These are phyloP conservation scores for Irpex sp. DNA, from an alignment of 1,284 basidiomycete species.

Conservation along the genomic window DNA sequence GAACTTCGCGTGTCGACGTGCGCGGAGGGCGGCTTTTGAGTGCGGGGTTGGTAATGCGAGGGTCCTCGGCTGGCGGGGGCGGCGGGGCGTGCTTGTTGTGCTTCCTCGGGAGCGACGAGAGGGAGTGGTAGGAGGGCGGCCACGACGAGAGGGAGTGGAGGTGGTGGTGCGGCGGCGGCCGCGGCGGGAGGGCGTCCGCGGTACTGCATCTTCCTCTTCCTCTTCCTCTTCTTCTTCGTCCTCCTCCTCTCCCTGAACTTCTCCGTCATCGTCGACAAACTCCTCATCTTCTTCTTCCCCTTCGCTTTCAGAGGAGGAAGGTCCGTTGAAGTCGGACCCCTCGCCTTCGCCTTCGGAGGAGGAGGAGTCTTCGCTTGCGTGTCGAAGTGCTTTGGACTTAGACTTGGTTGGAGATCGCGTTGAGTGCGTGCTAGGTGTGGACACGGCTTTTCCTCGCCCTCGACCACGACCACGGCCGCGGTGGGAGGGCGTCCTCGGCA, in stretches of 20 bases:
- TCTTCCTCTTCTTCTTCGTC: too few relatives aligned
- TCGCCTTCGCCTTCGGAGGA: background rate
- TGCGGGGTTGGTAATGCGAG: conserved; percentile 60
- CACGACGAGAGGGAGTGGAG: too few relatives aligned
- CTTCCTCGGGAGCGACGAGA: too few relatives aligned
- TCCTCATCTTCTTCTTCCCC: too few relatives aligned
- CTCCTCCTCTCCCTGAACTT: too few relatives aligned
- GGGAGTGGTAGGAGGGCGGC: too few relatives aligned
- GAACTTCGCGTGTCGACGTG: conserved; percentile 33
- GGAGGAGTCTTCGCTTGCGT: background rate
- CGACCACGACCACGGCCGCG: background rate
- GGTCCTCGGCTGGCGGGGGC: conserved; percentile 11
- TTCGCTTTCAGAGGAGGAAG: too few relatives aligned
- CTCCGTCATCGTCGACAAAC: too few relatives aligned
- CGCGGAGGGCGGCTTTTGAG: conserved; percentile 53
- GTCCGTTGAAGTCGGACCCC: too few relatives aligned
- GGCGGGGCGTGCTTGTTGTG: conserved; percentile 15
- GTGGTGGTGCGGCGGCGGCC: background rate
- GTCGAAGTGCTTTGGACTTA: background rate
- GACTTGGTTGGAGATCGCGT: background rate
- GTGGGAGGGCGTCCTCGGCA: background rate
- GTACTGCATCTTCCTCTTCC: background rate
- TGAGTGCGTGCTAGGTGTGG: background rate
- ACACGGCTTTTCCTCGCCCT: too few relatives aligned
- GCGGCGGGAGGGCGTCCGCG: background rate